Base-by-base conservation (phyloP, 2,329 filamentous ascomycete species). In the Beauveria pseudobassiana region DNA sequence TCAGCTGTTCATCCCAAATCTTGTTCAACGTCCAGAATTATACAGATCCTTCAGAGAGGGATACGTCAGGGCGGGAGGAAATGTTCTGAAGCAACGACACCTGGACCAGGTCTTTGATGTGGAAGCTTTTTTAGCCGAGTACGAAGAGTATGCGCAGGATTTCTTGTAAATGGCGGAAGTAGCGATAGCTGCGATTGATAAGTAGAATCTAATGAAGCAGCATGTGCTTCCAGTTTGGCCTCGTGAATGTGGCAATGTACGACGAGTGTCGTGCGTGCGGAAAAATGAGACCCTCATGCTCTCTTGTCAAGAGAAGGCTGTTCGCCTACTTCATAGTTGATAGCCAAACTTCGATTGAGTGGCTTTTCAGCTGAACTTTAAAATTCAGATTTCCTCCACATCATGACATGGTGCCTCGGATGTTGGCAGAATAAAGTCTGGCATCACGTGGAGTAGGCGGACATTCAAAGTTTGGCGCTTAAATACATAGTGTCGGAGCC, bases 101-200 rank as follows among this genome's bases (percentile, higher is more conserved):
- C 48, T 65, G 50, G 46, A 59, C 3, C 9, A 42, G 6, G 65
- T 61, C 45, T 68, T 68, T 40, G 48, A 64, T 48, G 57, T 64
- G 26, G 51, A 60, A 28, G 63, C 64, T 9, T 68, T 69, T 26
- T 64, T 68, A 62, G 20, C 49, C 3, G 61, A 64, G 59, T 68
- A 68, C 60, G 58, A 67, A 43, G 66, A 68, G 30, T 67, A 68
- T 45, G 66, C 65, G 8, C 59, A 67, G 53, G 67, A 68, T 22
- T 68, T 68, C 42, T 30, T 68, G 14, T 58, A 20, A n/a, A 10
- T 34, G 34, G n/a, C 34, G 4, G 0, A 30, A 28, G 48, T 5
- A 18, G 40, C 40, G 8, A 7, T 43, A 43, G 2, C n/a, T 12
- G 12, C n/a, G 16, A n/a, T 8, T 18, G 40, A 43, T 43, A 14